phyloP scores from a whole-genome alignment of 345 rosid genomes.

The Eucalyptus sp. region DNA sequence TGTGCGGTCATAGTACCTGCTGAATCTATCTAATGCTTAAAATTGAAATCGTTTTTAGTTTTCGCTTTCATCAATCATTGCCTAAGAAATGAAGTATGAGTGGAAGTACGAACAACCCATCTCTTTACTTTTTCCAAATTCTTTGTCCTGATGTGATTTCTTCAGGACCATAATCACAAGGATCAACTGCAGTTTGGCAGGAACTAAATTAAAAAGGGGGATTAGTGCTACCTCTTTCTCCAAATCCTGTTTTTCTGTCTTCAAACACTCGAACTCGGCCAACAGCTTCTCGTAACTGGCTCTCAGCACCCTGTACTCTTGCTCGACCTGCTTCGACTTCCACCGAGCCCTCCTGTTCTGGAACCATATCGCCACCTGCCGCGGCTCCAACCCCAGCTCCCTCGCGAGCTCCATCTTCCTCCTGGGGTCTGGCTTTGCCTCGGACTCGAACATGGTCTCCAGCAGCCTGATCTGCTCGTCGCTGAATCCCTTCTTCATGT shows the following conservation, averaged over 20 bases:
- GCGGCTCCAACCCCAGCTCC: slow-evolving; percentile 72
- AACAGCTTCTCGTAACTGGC: slow-evolving; percentile 41
- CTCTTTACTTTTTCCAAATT: not conserved
- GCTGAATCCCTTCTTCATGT: slow-evolving; percentile 58
- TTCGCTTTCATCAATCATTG: not conserved
- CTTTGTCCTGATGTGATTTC: not conserved
- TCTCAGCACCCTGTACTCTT: slow-evolving; percentile 38
- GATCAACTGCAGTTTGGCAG: not conserved
- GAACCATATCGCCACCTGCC: slow-evolving; percentile 89
- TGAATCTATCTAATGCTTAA: not conserved
- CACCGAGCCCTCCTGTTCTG: slow-evolving; percentile 85
- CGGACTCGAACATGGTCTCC: slow-evolving; percentile 61
- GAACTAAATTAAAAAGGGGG: not conserved
- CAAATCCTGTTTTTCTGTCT: slow-evolving; percentile 52
- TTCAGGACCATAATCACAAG: not conserved
- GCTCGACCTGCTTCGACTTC: slow-evolving; percentile 70
- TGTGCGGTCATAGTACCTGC: not conserved
- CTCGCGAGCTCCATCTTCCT: slow-evolving; percentile 55
- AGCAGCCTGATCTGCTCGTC: slow-evolving; percentile 57
- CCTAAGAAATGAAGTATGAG: not conserved
- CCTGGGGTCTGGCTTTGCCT: slow-evolving; percentile 63
- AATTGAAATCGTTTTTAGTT: not conserved
- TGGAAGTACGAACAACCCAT: not conserved
- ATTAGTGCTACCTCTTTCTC: slow-evolving; percentile 33
- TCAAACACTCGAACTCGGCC: slow-evolving; percentile 35